Percentiles rank a stretch among this genome's conserved stretches.
Evolutionary conservation across 345 rosid species (phyloP).

Genomic region (Rhodamnia argentea): DNA sequence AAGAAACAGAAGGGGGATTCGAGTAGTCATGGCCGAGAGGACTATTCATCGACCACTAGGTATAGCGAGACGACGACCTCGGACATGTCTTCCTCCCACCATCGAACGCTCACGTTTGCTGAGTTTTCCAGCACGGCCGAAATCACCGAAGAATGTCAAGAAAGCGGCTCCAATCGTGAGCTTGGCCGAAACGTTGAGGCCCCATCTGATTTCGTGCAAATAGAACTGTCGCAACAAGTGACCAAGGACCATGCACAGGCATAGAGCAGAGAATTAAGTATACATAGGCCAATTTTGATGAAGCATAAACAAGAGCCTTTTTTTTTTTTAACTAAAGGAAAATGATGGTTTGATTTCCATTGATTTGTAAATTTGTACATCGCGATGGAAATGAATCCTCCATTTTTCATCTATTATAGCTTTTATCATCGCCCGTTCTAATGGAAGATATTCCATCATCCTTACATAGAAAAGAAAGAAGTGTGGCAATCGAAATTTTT

Average conservation of each 20-base stretch:
- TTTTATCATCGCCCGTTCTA: neutral
- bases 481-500: neutral
- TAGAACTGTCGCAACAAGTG: neutral
- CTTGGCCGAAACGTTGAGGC: neutral
- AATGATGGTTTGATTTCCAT: neutral
- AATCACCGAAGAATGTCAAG: neutral
- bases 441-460: neutral
- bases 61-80: neutral
- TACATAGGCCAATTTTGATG: neutral
- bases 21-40: neutral
- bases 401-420: neutral
- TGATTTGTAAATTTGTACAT: neutral
- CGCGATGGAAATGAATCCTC: neutral
- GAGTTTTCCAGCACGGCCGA: neutral
- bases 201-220: neutral
- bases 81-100: slow-evolving; percentile 1
- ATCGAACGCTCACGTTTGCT: slow-evolving; percentile 1
- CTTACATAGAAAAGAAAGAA: neutral
- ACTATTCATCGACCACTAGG: neutral
- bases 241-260: neutral
- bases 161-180: neutral
- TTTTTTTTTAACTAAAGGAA: neutral
- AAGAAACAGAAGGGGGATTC: slow-evolving; percentile 2
- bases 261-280: neutral
- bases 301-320: neutral